Evolutionary conservation across 495 filamentous ascomycete species (phyloP), one percentile per base, ranked within the genome.

Genomic region (Saxispiralis lemnorum): DNA sequence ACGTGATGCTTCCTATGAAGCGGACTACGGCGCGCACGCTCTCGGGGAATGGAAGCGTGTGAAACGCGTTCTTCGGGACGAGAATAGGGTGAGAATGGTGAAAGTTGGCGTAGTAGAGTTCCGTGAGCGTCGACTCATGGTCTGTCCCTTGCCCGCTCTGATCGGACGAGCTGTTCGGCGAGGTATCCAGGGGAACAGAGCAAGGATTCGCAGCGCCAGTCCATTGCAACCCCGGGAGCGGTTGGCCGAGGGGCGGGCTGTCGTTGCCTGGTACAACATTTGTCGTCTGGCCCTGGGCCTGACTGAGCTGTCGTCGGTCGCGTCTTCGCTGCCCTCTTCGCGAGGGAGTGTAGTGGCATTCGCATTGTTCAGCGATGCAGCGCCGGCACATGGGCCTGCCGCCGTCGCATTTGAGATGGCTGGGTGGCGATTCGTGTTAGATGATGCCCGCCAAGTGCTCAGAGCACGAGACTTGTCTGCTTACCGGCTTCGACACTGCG

Each of bases 81-180:
- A 73, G 58, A 48, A 83, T 71, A 0, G 82, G 82, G 53, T 88
- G 82, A 2, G 72, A 68, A 2, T 65, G 65, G 49, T 83, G 73
- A 53, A 86, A 86, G 59, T 73, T 70, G 35, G 63, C 57, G 56
- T 72, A 78, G 52, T 71, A 78, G 9, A 72, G 56, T 39, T 69
- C 63, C 20, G 69, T 31, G 9, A 52, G 31, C 6, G 40, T 33
- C 7, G 40, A 43, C 7, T 43, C 40, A 31, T 43, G 30, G 28
- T 43, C 40, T 28, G 6, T 15, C 10, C 19, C 17, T 7, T 33
- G 31, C 15, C 24, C 32, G 31, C 9, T 35, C 43, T 36, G 31
- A 9, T 44, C 36, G 17, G 31, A 18, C 6, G 30, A 31, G 24
- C 7, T 10, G 14, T 30, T n/a, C 1, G 14, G 39, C 10, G 17